phyloP scores from a whole-genome alignment of 2,329 filamentous ascomycete species.

The Pseudocercospora ulei region DNA sequence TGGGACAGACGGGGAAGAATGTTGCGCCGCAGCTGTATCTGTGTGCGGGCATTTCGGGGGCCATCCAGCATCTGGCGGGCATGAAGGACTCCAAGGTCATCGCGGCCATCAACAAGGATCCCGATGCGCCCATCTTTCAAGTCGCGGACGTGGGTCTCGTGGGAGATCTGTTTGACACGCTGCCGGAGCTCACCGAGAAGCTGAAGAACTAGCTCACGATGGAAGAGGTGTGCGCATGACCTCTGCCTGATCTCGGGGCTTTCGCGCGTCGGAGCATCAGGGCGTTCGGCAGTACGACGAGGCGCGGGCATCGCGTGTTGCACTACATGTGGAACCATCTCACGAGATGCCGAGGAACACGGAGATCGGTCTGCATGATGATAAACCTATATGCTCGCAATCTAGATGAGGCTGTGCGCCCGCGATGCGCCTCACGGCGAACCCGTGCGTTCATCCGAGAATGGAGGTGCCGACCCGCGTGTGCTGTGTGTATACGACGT shows the following conservation, averaged over 20 bases:
- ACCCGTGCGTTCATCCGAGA: too few species aligned
- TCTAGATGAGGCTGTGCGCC: too few species aligned
- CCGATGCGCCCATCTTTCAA: slow-evolving; percentile 96
- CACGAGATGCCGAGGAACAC: slow-evolving; percentile 8
- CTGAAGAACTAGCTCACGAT: slow-evolving; percentile 52
- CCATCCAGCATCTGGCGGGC: slow-evolving; percentile 94
- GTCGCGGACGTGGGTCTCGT: slow-evolving; percentile 92
- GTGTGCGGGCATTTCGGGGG: slow-evolving; percentile 89
- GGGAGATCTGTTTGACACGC: slow-evolving; percentile 88
- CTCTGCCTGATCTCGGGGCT: too few species aligned
- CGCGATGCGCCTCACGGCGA: too few species aligned
- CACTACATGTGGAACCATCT: slow-evolving; percentile 4
- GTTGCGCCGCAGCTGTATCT: slow-evolving; percentile 93
- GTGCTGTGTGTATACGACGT: too few species aligned
- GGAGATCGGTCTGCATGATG: slow-evolving; percentile 3
- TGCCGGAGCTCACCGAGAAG: slow-evolving; percentile 94
- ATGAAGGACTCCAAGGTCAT: slow-evolving; percentile 99
- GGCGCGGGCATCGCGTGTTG: slow-evolving; percentile 1
- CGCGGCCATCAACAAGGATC: slow-evolving; percentile 95
- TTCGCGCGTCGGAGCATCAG: too few species aligned
- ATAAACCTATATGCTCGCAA: neutral
- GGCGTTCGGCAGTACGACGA: slow-evolving; percentile 6
- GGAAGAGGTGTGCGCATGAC: neutral
- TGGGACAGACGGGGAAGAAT: slow-evolving; percentile 97
- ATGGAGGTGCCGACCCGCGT: too few species aligned